phyloP scores from a whole-genome alignment of 495 filamentous ascomycete genomes.

The Zalerion maritima region DNA sequence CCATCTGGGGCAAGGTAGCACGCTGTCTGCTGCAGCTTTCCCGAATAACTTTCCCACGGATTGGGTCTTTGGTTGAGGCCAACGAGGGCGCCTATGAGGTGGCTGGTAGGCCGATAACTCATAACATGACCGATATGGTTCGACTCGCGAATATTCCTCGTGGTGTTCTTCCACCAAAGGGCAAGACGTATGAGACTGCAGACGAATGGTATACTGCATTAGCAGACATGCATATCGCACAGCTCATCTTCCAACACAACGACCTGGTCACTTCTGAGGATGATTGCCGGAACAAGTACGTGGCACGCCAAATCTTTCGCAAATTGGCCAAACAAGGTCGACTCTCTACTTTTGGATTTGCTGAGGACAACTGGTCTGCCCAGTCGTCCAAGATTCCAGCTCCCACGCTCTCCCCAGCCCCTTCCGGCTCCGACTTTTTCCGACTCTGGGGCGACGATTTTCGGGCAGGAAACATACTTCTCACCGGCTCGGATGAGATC shows the following conservation, averaged over 20 bases:
- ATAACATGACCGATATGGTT: conserved; percentile 15
- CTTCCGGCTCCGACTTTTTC: conserved; percentile 1
- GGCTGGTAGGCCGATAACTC: conserved; percentile 10
- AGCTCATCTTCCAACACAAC: conserved; percentile 28
- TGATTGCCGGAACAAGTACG: conserved; percentile 20
- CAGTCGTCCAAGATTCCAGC: conserved; percentile 3
- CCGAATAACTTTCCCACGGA: conserved; percentile 13
- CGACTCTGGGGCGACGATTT: conserved; percentile 16
- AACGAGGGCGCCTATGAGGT: conserved; percentile 6
- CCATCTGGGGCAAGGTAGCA: conserved; percentile 21
- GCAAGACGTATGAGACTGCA: conserved; percentile 14
- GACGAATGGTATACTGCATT: conserved; percentile 26
- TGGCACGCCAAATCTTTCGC: conserved; percentile 21
- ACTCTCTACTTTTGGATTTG: conserved; percentile 13
- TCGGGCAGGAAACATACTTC: conserved; percentile 12
- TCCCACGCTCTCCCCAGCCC: conserved; percentile 1
- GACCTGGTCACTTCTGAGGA: conserved; percentile 19
- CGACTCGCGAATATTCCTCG: conserved; percentile 11
- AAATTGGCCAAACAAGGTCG: conserved; percentile 16
- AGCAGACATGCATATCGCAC: conserved; percentile 24
- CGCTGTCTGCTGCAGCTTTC: conserved; percentile 22
- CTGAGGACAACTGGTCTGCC: conserved; percentile 16
- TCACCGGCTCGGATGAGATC: conserved; percentile 7
- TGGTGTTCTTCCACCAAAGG: conserved; percentile 14
- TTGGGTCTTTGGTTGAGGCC: conserved; percentile 19